Evolutionary conservation across 306 rosid species (phyloP), one percentile per base, ranked within the genome.

Genomic region (Dryas alaskensis): DNA sequence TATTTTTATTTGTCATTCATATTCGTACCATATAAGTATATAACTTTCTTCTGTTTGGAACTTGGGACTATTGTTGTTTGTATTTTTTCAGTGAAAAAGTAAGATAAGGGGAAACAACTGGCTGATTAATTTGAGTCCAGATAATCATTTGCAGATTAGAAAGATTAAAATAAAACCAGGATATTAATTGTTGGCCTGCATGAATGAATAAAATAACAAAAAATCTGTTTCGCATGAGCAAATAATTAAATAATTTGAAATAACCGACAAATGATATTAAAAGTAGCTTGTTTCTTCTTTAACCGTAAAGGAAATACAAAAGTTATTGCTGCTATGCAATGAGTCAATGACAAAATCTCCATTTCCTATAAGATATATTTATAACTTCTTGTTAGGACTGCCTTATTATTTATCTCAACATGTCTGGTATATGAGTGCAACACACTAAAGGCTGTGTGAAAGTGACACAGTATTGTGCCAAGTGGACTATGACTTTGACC

Each of bases 101-200:
- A 0, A 45, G 6, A 11, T 46, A 46, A 14, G 67, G 43, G 76
- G 25, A 57, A 46, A 73, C n/a, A 40, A 39, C 48, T 42, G 48
- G 67, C 44, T 12, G 47, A 5, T 45, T 10, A 5, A 43, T 54
- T 4, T 55, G 65, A 43, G 16, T 55, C 19, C 60, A 54, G 52
- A 66, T 48, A 64, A 76, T 42, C 14, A 14, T 6, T 50, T 17
- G 40, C 47, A 17, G 43, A 71, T 57, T 31, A 31, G 52, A 58
- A n/a, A 48, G 46, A 40, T 1, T 19, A 2, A 0, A 70, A 40
- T 27, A 42, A 6, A 64, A 73, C 3, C 42, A 37, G 52, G 22
- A 69, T 81, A 82, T 54, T 22, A 22, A 22, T 22, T 60, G 83
- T 50, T 78, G 77, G 82, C 82, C 82, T 48, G 79, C 81, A 80